A percentile compares a stretch with the other conserved stretches of the same genome.
Evolutionary conservation across 768 basidiomycete species (phyloP).

Genomic region (Paxillus rubicundulus): DNA sequence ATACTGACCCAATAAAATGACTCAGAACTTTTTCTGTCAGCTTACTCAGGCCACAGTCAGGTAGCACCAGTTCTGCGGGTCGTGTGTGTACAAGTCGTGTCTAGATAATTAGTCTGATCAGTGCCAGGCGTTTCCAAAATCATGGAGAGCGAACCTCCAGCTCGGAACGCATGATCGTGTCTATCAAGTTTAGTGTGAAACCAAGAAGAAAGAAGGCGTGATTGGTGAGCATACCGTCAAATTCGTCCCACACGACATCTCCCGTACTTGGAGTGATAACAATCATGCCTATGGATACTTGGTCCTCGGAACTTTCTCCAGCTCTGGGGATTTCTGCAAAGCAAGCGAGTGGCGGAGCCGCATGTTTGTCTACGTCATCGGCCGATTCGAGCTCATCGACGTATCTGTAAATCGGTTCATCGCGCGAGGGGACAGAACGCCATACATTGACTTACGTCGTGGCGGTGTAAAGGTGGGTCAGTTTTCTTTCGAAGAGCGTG

Average conservation of each 20-base stretch:
- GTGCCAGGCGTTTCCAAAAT: background rate
- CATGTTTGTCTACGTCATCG: constrained; percentile 55
- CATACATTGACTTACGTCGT: constrained; percentile 60
- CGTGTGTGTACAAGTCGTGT: constrained; percentile 83
- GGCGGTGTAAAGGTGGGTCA: constrained; percentile 81
- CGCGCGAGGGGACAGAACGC: background rate
- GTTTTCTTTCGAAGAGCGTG: constrained; percentile 65
- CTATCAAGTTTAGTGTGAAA: constrained; percentile 35
- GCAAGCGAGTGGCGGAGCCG: constrained; percentile 69
- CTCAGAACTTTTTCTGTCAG: constrained; percentile 73
- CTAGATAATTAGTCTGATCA: constrained; percentile 37
- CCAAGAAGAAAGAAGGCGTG: background rate
- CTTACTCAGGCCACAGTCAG: constrained; percentile 54
- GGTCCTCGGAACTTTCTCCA: constrained; percentile 15
- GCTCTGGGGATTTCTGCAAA: constrained; percentile 51
- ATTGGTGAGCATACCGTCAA: constrained; percentile 56
- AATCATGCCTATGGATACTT: constrained; percentile 66
- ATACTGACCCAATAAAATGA: constrained; percentile 62
- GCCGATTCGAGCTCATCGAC: constrained; percentile 76
- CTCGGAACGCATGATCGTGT: constrained; percentile 82
- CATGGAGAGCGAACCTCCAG: constrained; percentile 58
- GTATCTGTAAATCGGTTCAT: constrained; percentile 49
- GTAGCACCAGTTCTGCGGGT: constrained; percentile 79
- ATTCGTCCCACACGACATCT: constrained; percentile 92
- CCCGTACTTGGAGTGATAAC: constrained; percentile 85